Base-by-base conservation (phyloP, 2,329 filamentous ascomycete genomes). In the Raffaelea deltoideospora region DNA sequence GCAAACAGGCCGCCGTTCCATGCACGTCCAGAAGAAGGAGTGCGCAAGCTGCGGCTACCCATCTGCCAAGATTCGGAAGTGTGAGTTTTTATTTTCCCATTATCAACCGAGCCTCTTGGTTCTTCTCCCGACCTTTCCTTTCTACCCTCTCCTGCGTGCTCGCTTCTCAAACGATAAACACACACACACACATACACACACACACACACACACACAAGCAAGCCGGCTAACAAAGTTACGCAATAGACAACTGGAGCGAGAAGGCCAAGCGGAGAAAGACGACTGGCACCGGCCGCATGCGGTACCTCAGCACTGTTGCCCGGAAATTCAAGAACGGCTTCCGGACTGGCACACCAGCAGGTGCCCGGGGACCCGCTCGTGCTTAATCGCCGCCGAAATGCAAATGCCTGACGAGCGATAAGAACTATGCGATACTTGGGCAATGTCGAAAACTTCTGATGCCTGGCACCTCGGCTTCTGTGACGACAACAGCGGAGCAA, bases 181-280 rank as follows among this genome's bases (percentile, higher is more conserved):
- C 55, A 26, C n/a, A n/a, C n/a, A n/a, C n/a, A n/a, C n/a, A n/a
- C n/a, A n/a, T n/a, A n/a, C n/a, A n/a, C n/a, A n/a, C n/a, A n/a
- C n/a, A n/a, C n/a, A n/a, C n/a, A n/a, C n/a, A n/a, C n/a, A n/a
- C n/a, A n/a, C n/a, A n/a, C n/a, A n/a, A n/a, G n/a, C n/a, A n/a
- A n/a, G n/a, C n/a, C n/a, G n/a, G 13, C 18, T 13, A n/a, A 37
- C 17, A 10, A 28, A 33, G 19, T 17, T 22, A 35, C 13, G 18
- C n/a, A 9, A 61, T 60, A 96, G 88, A 79, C 80, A 95, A 98
- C 83, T 98, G 90, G 90, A 77, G 83, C 65, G 88, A 96, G 78
- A 98, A 98, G 83, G 88, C 87, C 57, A 96, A 96, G 85, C 76
- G 90, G 67, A 92, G 90, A 81, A 96, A 95, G 87, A 95, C 88